These are phyloP conservation scores for Eleusine coracana DNA, from an alignment of 176 grass and related monocot genomes.

Conservation along the genomic window DNA sequence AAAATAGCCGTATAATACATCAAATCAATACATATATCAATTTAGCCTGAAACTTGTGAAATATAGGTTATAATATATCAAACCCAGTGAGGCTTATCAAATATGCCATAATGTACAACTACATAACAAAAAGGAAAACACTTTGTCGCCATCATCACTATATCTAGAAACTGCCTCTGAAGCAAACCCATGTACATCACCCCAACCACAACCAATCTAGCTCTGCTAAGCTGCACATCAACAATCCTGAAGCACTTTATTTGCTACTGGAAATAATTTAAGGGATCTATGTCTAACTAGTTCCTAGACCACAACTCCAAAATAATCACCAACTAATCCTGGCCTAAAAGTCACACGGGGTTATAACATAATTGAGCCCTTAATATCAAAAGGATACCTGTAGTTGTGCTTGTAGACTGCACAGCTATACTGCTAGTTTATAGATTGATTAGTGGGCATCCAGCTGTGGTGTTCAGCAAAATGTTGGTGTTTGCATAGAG, in stretches of 20 bases:
- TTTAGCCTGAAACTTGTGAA: not conserved
- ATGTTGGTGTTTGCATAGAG: constrained; percentile 10
- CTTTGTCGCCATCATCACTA: constrained; percentile 39
- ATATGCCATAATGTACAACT: not conserved
- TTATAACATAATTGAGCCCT: constrained; percentile 45
- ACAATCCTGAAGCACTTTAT: constrained; percentile 12
- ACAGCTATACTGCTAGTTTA: constrained; percentile 14
- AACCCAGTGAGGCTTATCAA: not conserved
- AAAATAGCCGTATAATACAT: not conserved
- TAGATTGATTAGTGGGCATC: constrained; percentile 23
- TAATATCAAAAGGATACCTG: not conserved
- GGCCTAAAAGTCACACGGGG: constrained; percentile 2
- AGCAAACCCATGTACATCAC: constrained; percentile 24
- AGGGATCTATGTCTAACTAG: constrained; percentile 8
- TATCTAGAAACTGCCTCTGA: constrained; percentile 20
- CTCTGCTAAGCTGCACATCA: constrained; percentile 23
- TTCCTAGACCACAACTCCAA: constrained; percentile 26
- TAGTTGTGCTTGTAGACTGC: constrained; percentile 14
- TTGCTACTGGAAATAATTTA: constrained; percentile 10
- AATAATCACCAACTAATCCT: constrained; percentile 31
- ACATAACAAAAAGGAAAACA: not conserved
- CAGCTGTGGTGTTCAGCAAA: not conserved
- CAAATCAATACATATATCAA: not conserved
- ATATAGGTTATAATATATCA: constrained; percentile 27
- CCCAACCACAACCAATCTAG: constrained; percentile 13